phyloP scores from a whole-genome alignment of 179 eudicot species.

The Nepenthes alata region DNA sequence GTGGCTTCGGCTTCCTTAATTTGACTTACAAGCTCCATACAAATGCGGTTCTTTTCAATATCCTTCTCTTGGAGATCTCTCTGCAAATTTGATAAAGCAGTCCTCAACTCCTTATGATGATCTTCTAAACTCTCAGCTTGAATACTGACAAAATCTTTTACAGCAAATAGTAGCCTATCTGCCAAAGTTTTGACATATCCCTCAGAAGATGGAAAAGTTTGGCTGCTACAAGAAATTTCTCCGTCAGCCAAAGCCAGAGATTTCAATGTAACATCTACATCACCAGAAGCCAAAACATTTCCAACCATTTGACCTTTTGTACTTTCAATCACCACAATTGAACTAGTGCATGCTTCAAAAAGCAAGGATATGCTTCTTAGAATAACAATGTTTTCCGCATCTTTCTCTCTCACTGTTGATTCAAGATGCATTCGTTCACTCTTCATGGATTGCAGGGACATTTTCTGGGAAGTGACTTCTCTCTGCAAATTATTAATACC shows the following conservation, averaged over 20 bases:
- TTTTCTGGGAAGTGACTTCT: constrained; percentile 37
- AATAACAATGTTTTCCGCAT: constrained; percentile 28
- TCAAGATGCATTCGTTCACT: constrained; percentile 36
- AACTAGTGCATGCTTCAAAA: constrained; percentile 52
- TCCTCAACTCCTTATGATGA: constrained; percentile 52
- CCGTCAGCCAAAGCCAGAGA: constrained; percentile 22
- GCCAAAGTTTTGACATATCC: constrained; percentile 31
- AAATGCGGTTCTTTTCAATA: constrained; percentile 56
- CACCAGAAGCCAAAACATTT: constrained; percentile 25
- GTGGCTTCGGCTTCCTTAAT: constrained; percentile 67
- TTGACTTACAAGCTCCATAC: constrained; percentile 76
- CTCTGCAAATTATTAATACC: constrained; percentile 21
- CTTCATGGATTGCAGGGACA: constrained; percentile 34
- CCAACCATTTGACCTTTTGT: constrained; percentile 35
- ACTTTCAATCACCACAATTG: constrained; percentile 49
- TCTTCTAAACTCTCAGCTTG: constrained; percentile 35
- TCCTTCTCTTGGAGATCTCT: constrained; percentile 87
- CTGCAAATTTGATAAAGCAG: constrained; percentile 48
- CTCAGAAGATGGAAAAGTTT: constrained; percentile 26
- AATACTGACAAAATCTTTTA: constrained; percentile 31
- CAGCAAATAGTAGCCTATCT: constrained; percentile 33
- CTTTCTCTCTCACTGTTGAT: constrained; percentile 44
- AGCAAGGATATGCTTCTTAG: constrained; percentile 44
- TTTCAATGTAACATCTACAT: constrained; percentile 18
- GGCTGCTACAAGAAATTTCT: constrained; percentile 15